Conservation (phyloP, 306 rosid genomes). For the Urtica urens region DNA sequence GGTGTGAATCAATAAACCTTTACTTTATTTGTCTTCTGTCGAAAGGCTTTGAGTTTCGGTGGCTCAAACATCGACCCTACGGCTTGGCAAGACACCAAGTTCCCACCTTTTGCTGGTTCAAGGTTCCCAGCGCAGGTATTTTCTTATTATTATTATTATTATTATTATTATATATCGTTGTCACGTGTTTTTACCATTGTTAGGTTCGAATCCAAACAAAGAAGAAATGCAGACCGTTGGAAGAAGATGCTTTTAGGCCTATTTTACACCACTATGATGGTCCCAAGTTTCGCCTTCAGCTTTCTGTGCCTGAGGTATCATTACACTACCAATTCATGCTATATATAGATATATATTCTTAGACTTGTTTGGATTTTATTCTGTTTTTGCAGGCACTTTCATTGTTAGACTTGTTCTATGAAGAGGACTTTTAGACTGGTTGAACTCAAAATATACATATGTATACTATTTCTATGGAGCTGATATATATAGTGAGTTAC, state of each 20-base stretch:
- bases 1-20: too few relatives aligned
- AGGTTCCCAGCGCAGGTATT: slow-evolving; percentile 26
- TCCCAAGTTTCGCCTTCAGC: slow-evolving; percentile 23
- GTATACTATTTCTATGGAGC: too few relatives aligned
- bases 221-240: slow-evolving; percentile 16
- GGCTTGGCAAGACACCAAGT: slow-evolving; percentile 23
- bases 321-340: neutral
- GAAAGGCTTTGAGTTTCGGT: slow-evolving; percentile 23
- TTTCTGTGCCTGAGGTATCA: slow-evolving; percentile 18
- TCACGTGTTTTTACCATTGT: neutral
- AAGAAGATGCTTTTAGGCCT: slow-evolving; percentile 22
- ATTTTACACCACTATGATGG: slow-evolving; percentile 21
- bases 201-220: slow-evolving; percentile 19
- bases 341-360: neutral
- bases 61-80: slow-evolving; percentile 24
- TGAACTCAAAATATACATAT: too few relatives aligned
- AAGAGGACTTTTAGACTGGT: slow-evolving; percentile 1
- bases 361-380: neutral
- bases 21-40: neutral
- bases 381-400: slow-evolving; percentile 15
- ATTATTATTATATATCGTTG: neutral
- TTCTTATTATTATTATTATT: neutral
- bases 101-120: slow-evolving; percentile 16
- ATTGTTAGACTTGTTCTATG: slow-evolving; percentile 14
- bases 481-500: too few relatives aligned